phyloP scores from a whole-genome alignment of 495 filamentous ascomycete genomes.

The Physcia stellaris region DNA sequence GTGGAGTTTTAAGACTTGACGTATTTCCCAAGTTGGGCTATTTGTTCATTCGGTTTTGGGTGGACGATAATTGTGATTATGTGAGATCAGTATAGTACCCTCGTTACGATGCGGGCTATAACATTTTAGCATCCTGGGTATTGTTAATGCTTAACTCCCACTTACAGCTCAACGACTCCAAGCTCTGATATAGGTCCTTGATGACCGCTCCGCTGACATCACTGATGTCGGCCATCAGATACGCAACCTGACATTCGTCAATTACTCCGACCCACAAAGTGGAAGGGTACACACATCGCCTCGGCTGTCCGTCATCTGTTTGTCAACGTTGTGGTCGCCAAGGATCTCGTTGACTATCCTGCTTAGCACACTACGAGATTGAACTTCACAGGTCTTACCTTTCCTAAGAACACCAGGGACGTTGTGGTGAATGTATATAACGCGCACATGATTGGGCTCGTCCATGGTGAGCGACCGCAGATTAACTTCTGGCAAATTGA shows the following conservation, averaged over 20 bases:
- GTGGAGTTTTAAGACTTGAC: no score
- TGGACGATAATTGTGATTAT: no score
- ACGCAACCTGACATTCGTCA: conserved; percentile 48
- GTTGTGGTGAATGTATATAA: conserved; percentile 94
- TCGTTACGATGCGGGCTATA: conserved; percentile 69
- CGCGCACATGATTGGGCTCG: conserved; percentile 73
- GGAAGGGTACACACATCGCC: conserved; percentile 50
- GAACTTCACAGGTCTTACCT: conserved; percentile 28
- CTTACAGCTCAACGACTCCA: conserved; percentile 75
- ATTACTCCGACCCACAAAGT: background rate
- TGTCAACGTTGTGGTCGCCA: conserved; percentile 92
- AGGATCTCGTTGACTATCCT: conserved; percentile 79
- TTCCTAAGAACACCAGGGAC: conserved; percentile 85
- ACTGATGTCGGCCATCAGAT: conserved; percentile 96
- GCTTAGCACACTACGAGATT: background rate
- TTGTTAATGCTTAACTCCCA: conserved; percentile 5
- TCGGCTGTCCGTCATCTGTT: conserved; percentile 91
- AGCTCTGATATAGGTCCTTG: conserved; percentile 65
- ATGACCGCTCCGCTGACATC: conserved; percentile 67
- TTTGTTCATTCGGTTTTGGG: no score
- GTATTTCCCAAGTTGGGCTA: no score
- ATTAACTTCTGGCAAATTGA: conserved; percentile 90
- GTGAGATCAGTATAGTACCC: conserved; percentile 83
- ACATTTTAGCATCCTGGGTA: conserved; percentile 2
- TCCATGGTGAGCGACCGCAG: conserved; percentile 78